phyloP scores from a whole-genome alignment of 176 grass and related monocot genomes.

The Cocos nucifera region DNA sequence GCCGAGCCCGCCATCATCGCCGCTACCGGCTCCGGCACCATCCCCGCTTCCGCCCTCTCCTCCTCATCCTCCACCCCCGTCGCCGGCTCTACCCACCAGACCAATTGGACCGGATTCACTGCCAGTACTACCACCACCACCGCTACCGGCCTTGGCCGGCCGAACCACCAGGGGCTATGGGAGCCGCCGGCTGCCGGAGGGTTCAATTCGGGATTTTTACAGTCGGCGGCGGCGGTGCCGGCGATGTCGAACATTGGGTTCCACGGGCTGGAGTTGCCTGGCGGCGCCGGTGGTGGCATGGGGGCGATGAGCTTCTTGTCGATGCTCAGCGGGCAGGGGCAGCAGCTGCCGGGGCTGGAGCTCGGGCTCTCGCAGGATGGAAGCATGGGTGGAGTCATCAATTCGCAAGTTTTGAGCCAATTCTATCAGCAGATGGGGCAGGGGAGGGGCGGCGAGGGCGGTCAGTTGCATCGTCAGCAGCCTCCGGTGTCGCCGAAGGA shows the following conservation, averaged over 20 bases:
- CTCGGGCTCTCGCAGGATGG: conserved; percentile 6
- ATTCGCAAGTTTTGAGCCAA: conserved; percentile 9
- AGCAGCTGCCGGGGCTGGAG: conserved; percentile 8
- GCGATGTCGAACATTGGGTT: conserved; percentile 2
- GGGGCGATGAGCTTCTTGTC: conserved; percentile 13
- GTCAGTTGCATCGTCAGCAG: conserved; percentile 49
- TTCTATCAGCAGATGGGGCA: conserved; percentile 9
- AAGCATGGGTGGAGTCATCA: not conserved
- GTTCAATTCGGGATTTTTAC: conserved; percentile 4
- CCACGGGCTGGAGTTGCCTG: not conserved
- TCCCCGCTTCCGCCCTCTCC: conserved; percentile 12
- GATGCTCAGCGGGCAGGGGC: conserved; percentile 5
- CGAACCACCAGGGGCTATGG: conserved; percentile 4
- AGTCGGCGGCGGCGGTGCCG: not conserved
- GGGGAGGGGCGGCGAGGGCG: conserved; percentile 11
- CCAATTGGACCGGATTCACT: conserved; percentile 4
- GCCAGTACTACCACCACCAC: no score
- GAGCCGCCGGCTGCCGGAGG: conserved; percentile 5
- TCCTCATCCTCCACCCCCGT: not conserved
- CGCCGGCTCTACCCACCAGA: not conserved
- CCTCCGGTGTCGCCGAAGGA: conserved; percentile 31
- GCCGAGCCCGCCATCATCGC: conserved; percentile 13
- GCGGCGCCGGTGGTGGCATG: not conserved
- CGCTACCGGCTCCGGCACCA: conserved; percentile 17
- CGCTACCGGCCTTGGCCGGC: not conserved